Conservation (phyloP, 1,139 yeast genomes). For the Suhomyces bokatorum region DNA sequence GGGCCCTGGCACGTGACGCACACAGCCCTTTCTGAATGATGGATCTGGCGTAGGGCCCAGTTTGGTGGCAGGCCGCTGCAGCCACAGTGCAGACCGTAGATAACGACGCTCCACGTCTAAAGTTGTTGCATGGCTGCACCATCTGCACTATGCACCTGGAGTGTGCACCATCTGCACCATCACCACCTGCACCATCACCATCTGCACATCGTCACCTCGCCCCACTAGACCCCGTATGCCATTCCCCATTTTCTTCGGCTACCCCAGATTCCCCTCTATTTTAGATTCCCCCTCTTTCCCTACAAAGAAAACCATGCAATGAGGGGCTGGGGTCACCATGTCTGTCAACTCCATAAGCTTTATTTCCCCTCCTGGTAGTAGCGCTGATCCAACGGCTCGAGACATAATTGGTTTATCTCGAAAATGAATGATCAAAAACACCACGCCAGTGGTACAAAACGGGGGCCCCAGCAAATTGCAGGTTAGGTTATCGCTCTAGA, state of each 20-base stretch:
- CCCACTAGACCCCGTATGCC: no score
- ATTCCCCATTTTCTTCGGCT: not conserved
- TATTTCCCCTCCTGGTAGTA: conserved; percentile 1
- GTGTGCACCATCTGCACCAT: no score
- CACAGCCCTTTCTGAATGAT: no score
- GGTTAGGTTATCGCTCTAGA: conserved; percentile 2
- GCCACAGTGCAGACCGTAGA: no score
- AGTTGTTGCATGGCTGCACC: no score
- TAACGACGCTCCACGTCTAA: no score
- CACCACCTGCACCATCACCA: not conserved
- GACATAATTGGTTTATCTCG: conserved; percentile 1
- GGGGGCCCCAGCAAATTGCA: conserved; percentile 1
- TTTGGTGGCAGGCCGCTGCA: no score
- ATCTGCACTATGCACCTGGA: no score
- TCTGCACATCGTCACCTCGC: not conserved
- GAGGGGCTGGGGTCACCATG: not conserved
- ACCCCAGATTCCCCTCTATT: not conserved
- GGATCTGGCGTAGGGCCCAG: no score
- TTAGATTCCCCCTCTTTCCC: no score
- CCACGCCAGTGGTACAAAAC: not conserved
- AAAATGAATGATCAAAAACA: conserved; percentile 1
- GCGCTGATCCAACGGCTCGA: conserved; percentile 4
- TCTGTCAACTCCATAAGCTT: not conserved
- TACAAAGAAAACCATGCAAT: not conserved
- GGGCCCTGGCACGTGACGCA: no score